Evolutionary conservation across 108 stramenopile genomes (phyloP).

Genomic region (Fistulifera pelliculosa): DNA sequence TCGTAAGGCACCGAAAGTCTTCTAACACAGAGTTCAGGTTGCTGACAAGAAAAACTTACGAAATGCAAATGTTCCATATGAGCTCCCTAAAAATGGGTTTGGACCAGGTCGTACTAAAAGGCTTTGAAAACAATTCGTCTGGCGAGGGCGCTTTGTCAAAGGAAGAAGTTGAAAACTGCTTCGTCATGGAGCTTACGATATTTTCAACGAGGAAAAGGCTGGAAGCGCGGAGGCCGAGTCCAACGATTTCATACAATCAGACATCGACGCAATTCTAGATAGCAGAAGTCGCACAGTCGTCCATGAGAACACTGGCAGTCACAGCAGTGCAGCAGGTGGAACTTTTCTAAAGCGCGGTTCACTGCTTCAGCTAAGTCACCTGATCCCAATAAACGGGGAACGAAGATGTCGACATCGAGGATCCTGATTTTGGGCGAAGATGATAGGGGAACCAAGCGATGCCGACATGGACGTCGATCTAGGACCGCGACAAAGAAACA

Average conservation of each 20-base stretch:
- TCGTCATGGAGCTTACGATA: slow-evolving; percentile 84
- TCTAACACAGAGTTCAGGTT: slow-evolving; percentile 69
- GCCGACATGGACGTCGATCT: slow-evolving; percentile 19
- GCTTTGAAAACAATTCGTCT: slow-evolving; percentile 56
- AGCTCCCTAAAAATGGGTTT: slow-evolving; percentile 97
- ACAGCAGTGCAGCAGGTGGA: slow-evolving; percentile 66
- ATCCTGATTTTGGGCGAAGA: slow-evolving; percentile 91
- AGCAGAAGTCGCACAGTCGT: slow-evolving; percentile 61
- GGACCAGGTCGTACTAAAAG: slow-evolving; percentile 95
- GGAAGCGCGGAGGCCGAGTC: slow-evolving; percentile 71
- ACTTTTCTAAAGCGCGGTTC: slow-evolving; percentile 90
- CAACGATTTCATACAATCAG: slow-evolving; percentile 70
- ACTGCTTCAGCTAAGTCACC: slow-evolving; percentile 33
- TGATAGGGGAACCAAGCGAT: slow-evolving; percentile 68
- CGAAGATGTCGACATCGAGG: slow-evolving; percentile 73
- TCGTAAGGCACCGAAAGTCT: too few relatives aligned
- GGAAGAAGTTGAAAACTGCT: slow-evolving; percentile 74
- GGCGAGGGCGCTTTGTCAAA: slow-evolving; percentile 70
- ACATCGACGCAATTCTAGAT: slow-evolving; percentile 82
- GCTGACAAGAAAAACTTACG: slow-evolving; percentile 94
- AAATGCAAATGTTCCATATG: slow-evolving; percentile 97
- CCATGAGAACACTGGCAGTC: slow-evolving; percentile 72
- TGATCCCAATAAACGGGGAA: slow-evolving; percentile 13
- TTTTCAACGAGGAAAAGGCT: slow-evolving; percentile 80
- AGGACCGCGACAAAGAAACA: slow-evolving; percentile 36